A percentile compares a stretch with the other conserved stretches of the same genome.
These are phyloP conservation scores for Sugiyamaella castrensis DNA, from an alignment of 1,139 yeast species.

Conservation along the genomic window DNA sequence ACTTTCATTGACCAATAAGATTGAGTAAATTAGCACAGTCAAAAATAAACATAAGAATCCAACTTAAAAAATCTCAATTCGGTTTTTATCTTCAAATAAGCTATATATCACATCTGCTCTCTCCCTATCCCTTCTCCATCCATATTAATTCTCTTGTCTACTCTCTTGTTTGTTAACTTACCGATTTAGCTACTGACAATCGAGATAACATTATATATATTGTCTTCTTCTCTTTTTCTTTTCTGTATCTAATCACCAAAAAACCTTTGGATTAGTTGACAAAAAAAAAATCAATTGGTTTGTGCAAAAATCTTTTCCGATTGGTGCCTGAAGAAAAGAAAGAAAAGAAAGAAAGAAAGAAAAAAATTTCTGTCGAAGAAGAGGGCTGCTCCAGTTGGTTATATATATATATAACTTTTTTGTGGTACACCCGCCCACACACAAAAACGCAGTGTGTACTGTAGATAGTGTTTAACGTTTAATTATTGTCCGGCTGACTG, in stretches of 20 bases:
- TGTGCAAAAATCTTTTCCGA: not conserved
- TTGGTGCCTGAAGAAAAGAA: conserved; percentile 4
- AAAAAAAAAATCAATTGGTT: not conserved
- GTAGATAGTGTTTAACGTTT: too few relatives aligned
- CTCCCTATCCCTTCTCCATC: too few relatives aligned
- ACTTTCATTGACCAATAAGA: too few relatives aligned
- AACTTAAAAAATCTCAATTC: too few relatives aligned
- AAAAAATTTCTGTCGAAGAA: not conserved
- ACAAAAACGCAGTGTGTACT: too few relatives aligned
- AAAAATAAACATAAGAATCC: too few relatives aligned
- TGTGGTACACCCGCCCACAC: not conserved
- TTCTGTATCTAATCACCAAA: conserved; percentile 1
- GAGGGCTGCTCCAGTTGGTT: not conserved
- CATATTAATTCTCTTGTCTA: too few relatives aligned
- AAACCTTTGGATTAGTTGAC: conserved; percentile 2
- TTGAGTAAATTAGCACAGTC: too few relatives aligned
- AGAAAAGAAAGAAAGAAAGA: conserved; percentile 5
- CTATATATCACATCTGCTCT: too few relatives aligned
- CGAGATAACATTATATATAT: conserved; percentile 22
- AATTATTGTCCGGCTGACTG: too few relatives aligned
- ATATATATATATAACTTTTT: not conserved
- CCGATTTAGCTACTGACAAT: conserved; percentile 20
- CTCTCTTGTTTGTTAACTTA: conserved; percentile 4
- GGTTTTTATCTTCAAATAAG: too few relatives aligned
- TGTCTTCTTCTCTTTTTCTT: not conserved